These are phyloP conservation scores for Barnettozyma siamensis DNA, from an alignment of 805 yeast genomes.

Conservation along the genomic window DNA sequence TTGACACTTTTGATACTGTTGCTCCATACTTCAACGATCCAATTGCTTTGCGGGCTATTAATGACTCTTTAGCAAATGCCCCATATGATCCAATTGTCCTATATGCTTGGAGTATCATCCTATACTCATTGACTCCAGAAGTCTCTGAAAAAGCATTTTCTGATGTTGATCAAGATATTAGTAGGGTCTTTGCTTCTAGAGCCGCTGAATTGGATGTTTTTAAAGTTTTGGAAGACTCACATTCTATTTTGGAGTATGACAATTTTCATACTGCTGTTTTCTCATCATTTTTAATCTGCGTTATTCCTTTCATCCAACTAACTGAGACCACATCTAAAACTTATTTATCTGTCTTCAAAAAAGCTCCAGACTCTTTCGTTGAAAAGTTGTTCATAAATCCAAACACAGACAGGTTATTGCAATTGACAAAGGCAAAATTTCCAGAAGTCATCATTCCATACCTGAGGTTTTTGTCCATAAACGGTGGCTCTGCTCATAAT, in stretches of 20 bases:
- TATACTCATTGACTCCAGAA: constrained; percentile 43
- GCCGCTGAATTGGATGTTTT: constrained; percentile 41
- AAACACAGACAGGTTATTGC: constrained; percentile 28
- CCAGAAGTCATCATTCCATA: constrained; percentile 63
- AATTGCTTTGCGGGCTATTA: constrained; percentile 33
- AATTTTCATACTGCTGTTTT: constrained; percentile 42
- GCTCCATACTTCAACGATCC: constrained; percentile 38
- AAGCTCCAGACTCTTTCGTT: constrained; percentile 32
- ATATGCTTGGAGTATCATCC: constrained; percentile 62
- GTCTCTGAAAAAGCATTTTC: constrained; percentile 36
- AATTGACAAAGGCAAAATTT: constrained; percentile 61
- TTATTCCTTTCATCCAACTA: constrained; percentile 43
- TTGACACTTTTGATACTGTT: constrained; percentile 34
- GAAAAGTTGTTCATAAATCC: constrained; percentile 33
- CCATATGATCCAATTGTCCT: constrained; percentile 43
- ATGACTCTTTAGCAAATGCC: constrained; percentile 32
- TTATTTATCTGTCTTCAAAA: constrained; percentile 25
- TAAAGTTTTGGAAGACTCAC: constrained; percentile 35
- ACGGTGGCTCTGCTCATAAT: constrained; percentile 60
- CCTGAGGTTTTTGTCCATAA: constrained; percentile 52
- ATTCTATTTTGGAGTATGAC: constrained; percentile 42
- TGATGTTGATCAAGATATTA: constrained; percentile 14
- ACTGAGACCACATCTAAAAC: constrained; percentile 29
- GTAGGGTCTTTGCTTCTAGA: constrained; percentile 18
- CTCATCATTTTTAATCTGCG: constrained; percentile 30